These are phyloP conservation scores for Yarrowia deformans DNA, from an alignment of 805 yeast species.

Conservation along the genomic window DNA sequence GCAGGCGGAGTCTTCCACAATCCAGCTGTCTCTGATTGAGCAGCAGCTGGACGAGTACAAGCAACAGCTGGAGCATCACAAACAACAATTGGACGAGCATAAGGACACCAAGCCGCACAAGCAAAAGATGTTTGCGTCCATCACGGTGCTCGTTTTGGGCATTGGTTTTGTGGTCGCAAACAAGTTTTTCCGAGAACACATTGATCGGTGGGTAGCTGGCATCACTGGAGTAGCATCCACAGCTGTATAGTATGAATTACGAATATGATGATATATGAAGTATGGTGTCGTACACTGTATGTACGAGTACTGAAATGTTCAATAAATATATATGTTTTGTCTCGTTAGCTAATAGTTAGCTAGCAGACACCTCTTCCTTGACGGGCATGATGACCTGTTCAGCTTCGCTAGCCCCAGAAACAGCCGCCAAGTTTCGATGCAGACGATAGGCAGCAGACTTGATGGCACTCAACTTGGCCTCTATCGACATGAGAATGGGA, in stretches of 20 bases:
- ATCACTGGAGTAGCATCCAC: slow-evolving; percentile 12
- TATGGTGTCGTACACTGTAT: too few species aligned
- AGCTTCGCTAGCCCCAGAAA: not conserved
- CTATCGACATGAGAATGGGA: slow-evolving; percentile 36
- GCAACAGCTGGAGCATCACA: slow-evolving; percentile 8
- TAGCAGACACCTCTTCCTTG: not conserved
- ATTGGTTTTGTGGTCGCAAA: slow-evolving; percentile 32
- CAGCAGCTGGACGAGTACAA: slow-evolving; percentile 22
- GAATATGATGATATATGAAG: not conserved
- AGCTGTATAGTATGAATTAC: slow-evolving; percentile 21
- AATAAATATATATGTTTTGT: slow-evolving; percentile 10
- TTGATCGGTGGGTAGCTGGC: slow-evolving; percentile 26
- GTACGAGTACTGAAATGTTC: not conserved
- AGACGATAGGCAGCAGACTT: slow-evolving; percentile 21
- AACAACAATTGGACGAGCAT: slow-evolving; percentile 22
- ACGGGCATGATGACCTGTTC: slow-evolving; percentile 18
- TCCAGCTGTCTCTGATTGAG: slow-evolving; percentile 32
- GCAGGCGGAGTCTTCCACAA: slow-evolving; percentile 21
- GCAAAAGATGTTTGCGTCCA: slow-evolving; percentile 15
- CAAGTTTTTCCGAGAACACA: slow-evolving; percentile 33
- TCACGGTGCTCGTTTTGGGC: slow-evolving; percentile 22
- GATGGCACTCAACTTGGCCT: slow-evolving; percentile 34
- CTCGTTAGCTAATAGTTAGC: not conserved
- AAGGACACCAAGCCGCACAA: slow-evolving; percentile 27
- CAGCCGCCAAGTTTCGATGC: slow-evolving; percentile 20